Evolutionary conservation across 495 filamentous ascomycete genomes (phyloP).

Genomic region (Astrocystis sublimbata): DNA sequence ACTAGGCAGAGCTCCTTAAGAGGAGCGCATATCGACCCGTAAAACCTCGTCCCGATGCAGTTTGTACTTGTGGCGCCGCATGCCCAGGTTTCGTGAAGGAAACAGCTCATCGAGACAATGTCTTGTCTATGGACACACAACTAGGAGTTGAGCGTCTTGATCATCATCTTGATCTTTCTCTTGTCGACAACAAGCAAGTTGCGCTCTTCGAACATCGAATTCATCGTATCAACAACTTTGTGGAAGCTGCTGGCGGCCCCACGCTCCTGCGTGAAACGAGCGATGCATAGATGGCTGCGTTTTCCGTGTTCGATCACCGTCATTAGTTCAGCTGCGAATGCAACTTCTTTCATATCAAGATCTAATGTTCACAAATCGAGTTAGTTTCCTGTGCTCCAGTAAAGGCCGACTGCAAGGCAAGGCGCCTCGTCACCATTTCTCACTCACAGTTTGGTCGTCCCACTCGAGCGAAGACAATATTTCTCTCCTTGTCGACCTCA

Average conservation of each 20-base stretch:
- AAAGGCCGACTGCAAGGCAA: too few relatives aligned
- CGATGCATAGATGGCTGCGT: slow-evolving; percentile 67
- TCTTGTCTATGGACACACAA: neutral
- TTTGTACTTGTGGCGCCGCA: neutral
- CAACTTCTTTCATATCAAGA: slow-evolving; percentile 72
- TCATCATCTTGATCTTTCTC: slow-evolving; percentile 67
- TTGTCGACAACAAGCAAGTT: slow-evolving; percentile 70
- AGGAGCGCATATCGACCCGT: neutral
- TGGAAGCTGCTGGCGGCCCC: slow-evolving; percentile 86
- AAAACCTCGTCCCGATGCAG: neutral
- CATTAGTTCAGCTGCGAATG: slow-evolving; percentile 81
- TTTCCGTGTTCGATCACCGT: slow-evolving; percentile 78
- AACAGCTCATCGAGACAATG: neutral
- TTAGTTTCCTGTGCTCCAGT: slow-evolving; percentile 30
- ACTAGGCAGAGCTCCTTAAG: neutral
- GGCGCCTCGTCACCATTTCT: too few relatives aligned
- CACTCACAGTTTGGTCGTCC: slow-evolving; percentile 72
- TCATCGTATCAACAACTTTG: slow-evolving; percentile 74
- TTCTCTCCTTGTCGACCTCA: slow-evolving; percentile 68
- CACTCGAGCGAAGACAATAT: slow-evolving; percentile 75
- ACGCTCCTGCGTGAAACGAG: slow-evolving; percentile 81
- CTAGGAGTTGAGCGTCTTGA: slow-evolving; percentile 53
- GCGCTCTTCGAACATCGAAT: slow-evolving; percentile 57
- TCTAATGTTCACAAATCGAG: slow-evolving; percentile 47
- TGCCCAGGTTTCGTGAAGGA: neutral